phyloP scores from a whole-genome alignment of 2,329 filamentous ascomycete species.

The Chaetoscypha palmicola region DNA sequence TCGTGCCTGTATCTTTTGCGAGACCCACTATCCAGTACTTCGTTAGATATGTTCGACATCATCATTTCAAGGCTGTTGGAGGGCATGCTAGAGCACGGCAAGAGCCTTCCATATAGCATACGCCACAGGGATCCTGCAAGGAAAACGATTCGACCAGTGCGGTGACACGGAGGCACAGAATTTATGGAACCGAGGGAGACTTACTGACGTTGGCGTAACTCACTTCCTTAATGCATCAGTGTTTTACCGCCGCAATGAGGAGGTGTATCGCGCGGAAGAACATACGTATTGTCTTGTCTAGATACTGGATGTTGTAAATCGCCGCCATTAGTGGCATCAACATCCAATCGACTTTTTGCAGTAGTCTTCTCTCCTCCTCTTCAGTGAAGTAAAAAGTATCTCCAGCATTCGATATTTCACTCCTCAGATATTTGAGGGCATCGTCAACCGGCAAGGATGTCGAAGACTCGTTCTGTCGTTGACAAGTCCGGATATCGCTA shows the following conservation, averaged over 20 bases:
- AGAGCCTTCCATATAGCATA: no score
- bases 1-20: slow-evolving; percentile 36
- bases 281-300: slow-evolving; percentile 32
- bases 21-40: slow-evolving; percentile 39
- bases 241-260: no score
- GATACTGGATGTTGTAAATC: slow-evolving; percentile 51
- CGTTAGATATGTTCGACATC: no score
- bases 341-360: slow-evolving; percentile 56
- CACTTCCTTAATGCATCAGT: no score
- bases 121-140: no score
- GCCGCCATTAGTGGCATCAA: slow-evolving; percentile 48
- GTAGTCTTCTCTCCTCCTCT: slow-evolving; percentile 41
- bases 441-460: slow-evolving; percentile 4
- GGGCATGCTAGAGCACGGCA: no score
- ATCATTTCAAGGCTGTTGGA: no score
- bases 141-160: no score
- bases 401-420: background rate
- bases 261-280: no score
- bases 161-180: no score
- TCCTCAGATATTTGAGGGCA: slow-evolving; percentile 7
- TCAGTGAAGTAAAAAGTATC: background rate
- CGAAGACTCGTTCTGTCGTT: background rate
- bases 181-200: background rate
- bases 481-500: no score
- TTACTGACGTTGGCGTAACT: background rate